phyloP scores from a whole-genome alignment of 306 rosid species.

The Cicer yamashitae region DNA sequence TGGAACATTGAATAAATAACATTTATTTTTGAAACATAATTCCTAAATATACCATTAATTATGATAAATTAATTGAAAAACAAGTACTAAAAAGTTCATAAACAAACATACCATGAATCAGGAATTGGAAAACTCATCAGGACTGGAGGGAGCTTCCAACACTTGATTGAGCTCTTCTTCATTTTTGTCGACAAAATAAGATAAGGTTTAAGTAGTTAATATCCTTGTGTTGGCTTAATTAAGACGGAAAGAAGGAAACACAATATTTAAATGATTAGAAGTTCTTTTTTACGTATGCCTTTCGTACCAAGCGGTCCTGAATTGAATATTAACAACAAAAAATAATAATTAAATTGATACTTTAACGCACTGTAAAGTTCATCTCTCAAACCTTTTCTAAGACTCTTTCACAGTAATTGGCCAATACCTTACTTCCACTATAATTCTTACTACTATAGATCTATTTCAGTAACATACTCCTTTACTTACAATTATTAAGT shows the following conservation, averaged over 20 bases:
- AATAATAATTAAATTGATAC: neutral
- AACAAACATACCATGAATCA: conserved; percentile 3
- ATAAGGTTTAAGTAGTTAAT: neutral
- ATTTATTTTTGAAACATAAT: neutral
- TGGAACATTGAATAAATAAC: neutral
- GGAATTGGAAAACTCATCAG: neutral
- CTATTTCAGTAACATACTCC: neutral
- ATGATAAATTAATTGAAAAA: neutral
- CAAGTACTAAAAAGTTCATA: neutral
- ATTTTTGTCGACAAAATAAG: neutral
- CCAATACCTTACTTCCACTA: conserved; percentile 28
- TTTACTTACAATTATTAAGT: neutral
- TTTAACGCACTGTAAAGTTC: neutral
- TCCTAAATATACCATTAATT: too few species aligned
- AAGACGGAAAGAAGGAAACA: neutral
- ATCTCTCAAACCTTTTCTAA: neutral
- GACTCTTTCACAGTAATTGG: conserved; percentile 20
- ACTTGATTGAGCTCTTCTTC: neutral
- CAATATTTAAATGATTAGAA: neutral
- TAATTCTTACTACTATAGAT: neutral
- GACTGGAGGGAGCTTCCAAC: neutral
- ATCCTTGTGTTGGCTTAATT: neutral
- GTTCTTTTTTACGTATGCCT: conserved; percentile 24
- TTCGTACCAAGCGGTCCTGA: neutral
- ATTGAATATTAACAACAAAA: neutral